Base-by-base conservation (phyloP, 495 filamentous ascomycete genomes). In the Penicillium waksmanii region DNA sequence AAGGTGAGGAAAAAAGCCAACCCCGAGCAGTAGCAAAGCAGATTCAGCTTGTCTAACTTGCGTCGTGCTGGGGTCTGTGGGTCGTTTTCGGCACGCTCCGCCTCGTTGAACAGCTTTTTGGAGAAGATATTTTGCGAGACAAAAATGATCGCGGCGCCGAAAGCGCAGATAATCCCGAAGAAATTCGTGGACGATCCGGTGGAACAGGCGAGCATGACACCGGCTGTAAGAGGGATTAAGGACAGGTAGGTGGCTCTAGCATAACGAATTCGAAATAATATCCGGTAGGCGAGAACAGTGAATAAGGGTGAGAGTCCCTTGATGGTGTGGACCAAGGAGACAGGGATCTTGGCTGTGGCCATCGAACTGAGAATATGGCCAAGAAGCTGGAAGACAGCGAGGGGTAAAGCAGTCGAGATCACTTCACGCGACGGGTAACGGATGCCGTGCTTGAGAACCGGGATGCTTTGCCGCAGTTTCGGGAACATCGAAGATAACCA, bases 51-150 rank as follows among this genome's bases (percentile, higher is more conserved):
- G 75, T 99, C 95, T 36, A 97, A 81, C 77, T 97, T 98, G 46
- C 85, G 84, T 52, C 76, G 69, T 58, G 81, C 84, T 18, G 71
- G 74, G 31, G 71, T 71, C 33, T 79, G 71, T 2, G 85, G 82
- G 18, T 96, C 88, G 15, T 86, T 83, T 72, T 97, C 93, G 2
- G 89, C 87, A 18, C 83, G 83, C 9, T 92, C 89, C 23, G 89
- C 93, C 72, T 97, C 93, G 70, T 97, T 98, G 82, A 99, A 99
- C n/a, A 99, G 84, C 55, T 91, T 91, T 72, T 99, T 99, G 15
- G 94, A 97, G 64, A 97, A 97, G 56, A 99, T 99, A 69, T 99
- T 99, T 69, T 99, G 95, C 0, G 92, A 96, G 15, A 99, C 95
- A 70, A 99, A 99, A 61, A 99, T 90, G 35, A 98, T 76, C 36